Evolutionary conservation across 345 rosid species (phyloP), one percentile per base, ranked within the genome.

Genomic region (Moricandia moricandioides): DNA sequence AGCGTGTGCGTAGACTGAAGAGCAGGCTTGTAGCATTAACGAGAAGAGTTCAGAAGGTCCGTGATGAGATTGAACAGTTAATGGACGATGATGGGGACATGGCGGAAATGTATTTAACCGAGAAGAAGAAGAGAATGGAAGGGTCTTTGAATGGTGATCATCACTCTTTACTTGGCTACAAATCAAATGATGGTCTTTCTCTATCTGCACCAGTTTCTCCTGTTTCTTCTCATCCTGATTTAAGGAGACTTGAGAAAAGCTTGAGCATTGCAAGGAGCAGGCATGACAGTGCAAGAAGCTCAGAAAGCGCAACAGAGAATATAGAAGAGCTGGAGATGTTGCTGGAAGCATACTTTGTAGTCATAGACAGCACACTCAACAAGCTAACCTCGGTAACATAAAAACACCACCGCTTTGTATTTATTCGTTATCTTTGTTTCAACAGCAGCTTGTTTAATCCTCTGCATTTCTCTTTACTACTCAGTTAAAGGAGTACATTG

Each of bases 51-150:
- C 99, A 96, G 78, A 96, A 92, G 91, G 99, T 96, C 55, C 87
- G 99, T 77, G 99, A 96, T 82, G 99, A 96, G 88, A 96, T 96
- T 69, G 99, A 96, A 77, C 98, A 96, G 83, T 89, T 96, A 30
- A 96, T 96, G 99, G 98, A 96, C 72, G 99, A 96, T 84, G 99
- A 96, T 62, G 99, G 99, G 16, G 99, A 96, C 80, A 92, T 96
- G 99, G 99, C 98, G 0, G 99, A 96, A 81, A 90, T 96, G 99
- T 89, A 88, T 82, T 92, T 96, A 54, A 92, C 98, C 8, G 99
- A 96, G 85, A 96, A 96, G 91, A 96, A 96, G 82, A 84, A 81
- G 33, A 85, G 96, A 69, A 88, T 88, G 92, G 99, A 92, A 65
- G 83, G 96, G 24, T 72, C 87, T 67, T 79, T 92, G 51, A 81